phyloP scores from a whole-genome alignment of 768 basidiomycete species.

The Boletus rubroflammeus region DNA sequence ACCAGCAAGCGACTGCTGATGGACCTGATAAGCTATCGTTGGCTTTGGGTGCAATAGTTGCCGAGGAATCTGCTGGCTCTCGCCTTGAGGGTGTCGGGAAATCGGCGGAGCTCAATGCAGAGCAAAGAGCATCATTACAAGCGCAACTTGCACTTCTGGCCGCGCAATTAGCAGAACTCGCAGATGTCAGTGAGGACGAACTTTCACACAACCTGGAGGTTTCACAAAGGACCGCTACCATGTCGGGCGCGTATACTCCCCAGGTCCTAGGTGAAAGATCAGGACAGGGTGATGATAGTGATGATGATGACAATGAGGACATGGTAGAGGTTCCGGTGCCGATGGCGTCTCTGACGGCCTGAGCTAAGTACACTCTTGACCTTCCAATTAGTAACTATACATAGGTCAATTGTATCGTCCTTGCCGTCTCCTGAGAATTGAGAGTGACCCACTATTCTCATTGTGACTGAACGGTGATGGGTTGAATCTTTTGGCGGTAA shows the following conservation, averaged over 20 bases:
- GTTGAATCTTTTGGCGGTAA: not conserved
- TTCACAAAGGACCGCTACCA: not conserved
- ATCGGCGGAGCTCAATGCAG: slow-evolving; percentile 33
- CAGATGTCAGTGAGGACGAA: slow-evolving; percentile 38
- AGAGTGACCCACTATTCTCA: not conserved
- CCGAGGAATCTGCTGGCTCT: slow-evolving; percentile 4
- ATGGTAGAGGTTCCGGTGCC: slow-evolving; percentile 30
- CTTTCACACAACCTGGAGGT: slow-evolving; percentile 27
- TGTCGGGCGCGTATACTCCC: not conserved
- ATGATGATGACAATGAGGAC: slow-evolving; percentile 21
- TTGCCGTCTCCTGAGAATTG: not conserved
- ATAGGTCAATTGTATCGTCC: not conserved
- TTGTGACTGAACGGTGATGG: not conserved
- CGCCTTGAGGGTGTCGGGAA: slow-evolving; percentile 5
- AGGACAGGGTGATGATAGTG: slow-evolving; percentile 9
- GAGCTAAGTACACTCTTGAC: not conserved
- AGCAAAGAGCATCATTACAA: slow-evolving; percentile 64
- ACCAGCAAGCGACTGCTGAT: not conserved
- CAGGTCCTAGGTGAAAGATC: slow-evolving; percentile 3
- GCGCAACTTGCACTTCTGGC: slow-evolving; percentile 71
- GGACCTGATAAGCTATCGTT: slow-evolving; percentile 5
- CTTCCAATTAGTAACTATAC: not conserved
- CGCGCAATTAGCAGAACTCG: slow-evolving; percentile 67
- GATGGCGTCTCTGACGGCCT: slow-evolving; percentile 13
- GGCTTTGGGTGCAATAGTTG: not conserved